These are phyloP conservation scores for Scheffersomyces ergatensis DNA, from an alignment of 805 yeast genomes.

Conservation along the genomic window DNA sequence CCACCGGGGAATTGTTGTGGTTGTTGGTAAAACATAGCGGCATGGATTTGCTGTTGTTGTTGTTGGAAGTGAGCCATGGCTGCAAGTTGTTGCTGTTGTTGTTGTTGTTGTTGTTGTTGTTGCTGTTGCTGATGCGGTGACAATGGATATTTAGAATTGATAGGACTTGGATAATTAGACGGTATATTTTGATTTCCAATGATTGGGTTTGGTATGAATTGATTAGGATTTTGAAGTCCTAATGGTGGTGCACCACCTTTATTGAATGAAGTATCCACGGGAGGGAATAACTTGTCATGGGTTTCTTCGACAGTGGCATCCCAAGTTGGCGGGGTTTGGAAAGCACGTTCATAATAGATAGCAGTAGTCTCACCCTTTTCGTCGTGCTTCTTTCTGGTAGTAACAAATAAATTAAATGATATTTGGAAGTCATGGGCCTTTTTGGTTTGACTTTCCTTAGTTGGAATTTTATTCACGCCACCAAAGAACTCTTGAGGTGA, in stretches of 20 bases:
- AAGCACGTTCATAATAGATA: conserved; percentile 56
- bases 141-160: conserved; percentile 19
- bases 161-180: conserved; percentile 14
- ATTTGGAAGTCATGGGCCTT: conserved; percentile 36
- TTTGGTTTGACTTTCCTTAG: conserved; percentile 30
- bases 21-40: conserved; percentile 37
- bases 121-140: conserved; percentile 31
- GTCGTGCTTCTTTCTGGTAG: conserved; percentile 35
- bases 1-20: conserved; percentile 25
- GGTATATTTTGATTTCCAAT: conserved; percentile 19
- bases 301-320: conserved; percentile 55
- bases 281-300: conserved; percentile 51
- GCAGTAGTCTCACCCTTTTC: conserved; percentile 14
- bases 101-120: conserved; percentile 16
- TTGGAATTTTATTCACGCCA: conserved; percentile 35
- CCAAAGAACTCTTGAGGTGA: conserved; percentile 44
- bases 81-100: conserved; percentile 28
- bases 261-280: conserved; percentile 18
- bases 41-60: conserved; percentile 36
- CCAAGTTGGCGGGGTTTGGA: conserved; percentile 79
- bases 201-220: conserved; percentile 32
- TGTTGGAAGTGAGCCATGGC: conserved; percentile 33
- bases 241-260: conserved; percentile 9
- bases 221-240: conserved; percentile 14
- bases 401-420: conserved; percentile 53